A percentile compares a stretch with the other conserved stretches of the same genome.
Conservation (phyloP, 1,284 basidiomycete species). For the Leccinum pachyderme region DNA sequence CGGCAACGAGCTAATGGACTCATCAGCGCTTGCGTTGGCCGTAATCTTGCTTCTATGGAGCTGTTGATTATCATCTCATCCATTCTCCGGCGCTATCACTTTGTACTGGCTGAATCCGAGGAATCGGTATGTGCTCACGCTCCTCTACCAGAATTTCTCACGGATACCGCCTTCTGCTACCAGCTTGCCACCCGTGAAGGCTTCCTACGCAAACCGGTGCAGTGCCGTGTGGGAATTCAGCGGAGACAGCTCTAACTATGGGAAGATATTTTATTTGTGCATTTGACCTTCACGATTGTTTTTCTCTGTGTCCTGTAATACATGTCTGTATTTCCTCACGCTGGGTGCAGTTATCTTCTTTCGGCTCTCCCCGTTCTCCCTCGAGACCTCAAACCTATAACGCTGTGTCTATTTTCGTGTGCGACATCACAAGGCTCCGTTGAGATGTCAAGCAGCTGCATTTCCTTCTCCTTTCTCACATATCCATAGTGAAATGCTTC, state of each 20-base stretch:
- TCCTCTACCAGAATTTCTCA: conserved; percentile 6
- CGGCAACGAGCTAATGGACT: background rate
- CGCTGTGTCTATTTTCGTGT: conserved; percentile 17
- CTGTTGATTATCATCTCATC: conserved; percentile 72
- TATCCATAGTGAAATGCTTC: conserved; percentile 1
- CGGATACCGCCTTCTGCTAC: conserved; percentile 3
- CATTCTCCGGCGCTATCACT: conserved; percentile 69
- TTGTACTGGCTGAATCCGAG: conserved; percentile 58
- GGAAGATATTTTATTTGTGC: background rate
- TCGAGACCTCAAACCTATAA: background rate
- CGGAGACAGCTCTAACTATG: conserved; percentile 33
- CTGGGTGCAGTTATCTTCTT: background rate
- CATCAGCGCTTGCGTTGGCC: conserved; percentile 66
- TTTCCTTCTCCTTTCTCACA: conserved; percentile 7
- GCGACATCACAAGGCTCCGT: background rate
- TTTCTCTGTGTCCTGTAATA: conserved; percentile 2
- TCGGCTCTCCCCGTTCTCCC: background rate
- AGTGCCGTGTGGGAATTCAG: conserved; percentile 65
- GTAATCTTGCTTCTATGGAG: conserved; percentile 76
- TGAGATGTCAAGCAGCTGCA: background rate
- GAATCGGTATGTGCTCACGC: conserved; percentile 46
- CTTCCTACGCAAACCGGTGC: conserved; percentile 74
- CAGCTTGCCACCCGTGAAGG: conserved; percentile 73
- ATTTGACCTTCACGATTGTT: background rate
- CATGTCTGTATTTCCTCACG: background rate